A percentile compares a stretch with the other conserved stretches of the same genome.
Conservation (phyloP, 2,329 filamentous ascomycete species). For the Calonectria montana region DNA sequence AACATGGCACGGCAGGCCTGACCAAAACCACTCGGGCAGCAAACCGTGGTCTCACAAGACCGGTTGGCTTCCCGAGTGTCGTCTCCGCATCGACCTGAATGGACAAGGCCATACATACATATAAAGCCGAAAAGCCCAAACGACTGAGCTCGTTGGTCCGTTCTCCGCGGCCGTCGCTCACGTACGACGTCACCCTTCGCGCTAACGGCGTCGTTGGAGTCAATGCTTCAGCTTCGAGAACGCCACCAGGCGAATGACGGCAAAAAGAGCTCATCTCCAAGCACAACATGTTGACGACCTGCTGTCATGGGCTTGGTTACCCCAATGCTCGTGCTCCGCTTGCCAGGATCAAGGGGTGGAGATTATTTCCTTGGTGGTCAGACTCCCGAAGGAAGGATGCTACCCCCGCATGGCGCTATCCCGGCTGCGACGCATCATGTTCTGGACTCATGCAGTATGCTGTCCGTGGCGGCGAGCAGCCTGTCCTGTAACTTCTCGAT, state of each 20-base stretch:
- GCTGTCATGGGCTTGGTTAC: background rate
- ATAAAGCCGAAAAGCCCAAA: background rate
- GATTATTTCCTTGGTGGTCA: background rate
- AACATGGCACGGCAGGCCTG: background rate
- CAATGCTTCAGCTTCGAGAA: background rate
- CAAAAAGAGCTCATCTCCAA: background rate
- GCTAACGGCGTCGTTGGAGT: background rate
- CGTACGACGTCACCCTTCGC: background rate
- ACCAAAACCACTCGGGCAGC: background rate
- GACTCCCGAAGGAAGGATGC: background rate
- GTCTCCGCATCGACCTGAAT: background rate
- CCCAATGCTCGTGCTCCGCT: background rate
- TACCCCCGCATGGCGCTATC: background rate
- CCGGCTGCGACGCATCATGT: background rate
- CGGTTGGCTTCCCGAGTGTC: background rate
- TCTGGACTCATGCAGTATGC: background rate
- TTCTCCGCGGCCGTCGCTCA: background rate
- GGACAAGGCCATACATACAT: conserved; percentile 2
- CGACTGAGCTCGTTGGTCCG: background rate
- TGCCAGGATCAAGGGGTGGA: background rate
- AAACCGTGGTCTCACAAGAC: background rate
- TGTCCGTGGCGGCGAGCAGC: background rate
- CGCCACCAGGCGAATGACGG: background rate
- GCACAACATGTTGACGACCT: background rate
- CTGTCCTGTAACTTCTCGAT: background rate